Evolutionary conservation across 208 protist genomes (phyloP), one percentile per base, ranked within the genome.

Genomic region (Vickermania ingenoplastis): DNA sequence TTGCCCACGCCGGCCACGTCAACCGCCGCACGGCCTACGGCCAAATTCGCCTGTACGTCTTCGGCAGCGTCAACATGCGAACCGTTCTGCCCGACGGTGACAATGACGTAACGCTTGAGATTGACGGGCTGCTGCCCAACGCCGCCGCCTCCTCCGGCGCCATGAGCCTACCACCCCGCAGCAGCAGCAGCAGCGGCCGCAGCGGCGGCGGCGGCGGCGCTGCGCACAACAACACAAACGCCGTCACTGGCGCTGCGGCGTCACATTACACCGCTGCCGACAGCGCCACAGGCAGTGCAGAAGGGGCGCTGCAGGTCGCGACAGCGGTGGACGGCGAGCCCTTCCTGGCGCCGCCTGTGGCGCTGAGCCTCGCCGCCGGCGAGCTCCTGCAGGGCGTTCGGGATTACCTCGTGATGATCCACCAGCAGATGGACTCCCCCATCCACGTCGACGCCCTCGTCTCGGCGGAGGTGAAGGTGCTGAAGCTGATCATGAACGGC

Each of bases 401-500:
- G 4, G 86, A 93, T 23, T 83, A 81, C 60, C 61, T 92, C 45
- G 29, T 62, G 36, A 17, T 45, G 17, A 45, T 45, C 11, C 36
- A 45, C 11, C 36, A 45, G 36, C 7, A 58, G 66, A 52, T 61
- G 41, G 74, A 81, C 63, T 62, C 75, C 3, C 75, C 67, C n/a
- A 31, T 94, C 49, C 85, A 81, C 48, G 83, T 94, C 7, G 83
- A 94, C 27, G 70, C 78, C 1, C 71, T 94, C 29, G 79, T 94
- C 11, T 60, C 85, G 62, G 86, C 86, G 3, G 83, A 94, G 71
- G 83, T 94, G 49, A 74, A 81, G 4, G 83, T 94, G 65, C 51
- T 96, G 68, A 95, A 95, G 71, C 73, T 97, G 28, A 68, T 91
- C 29, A 94, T 95, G 76, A 75, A 95, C 48, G 82, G 83, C 30